Conservation (phyloP, 345 rosid species). For the Arabidopsis suecica region DNA sequence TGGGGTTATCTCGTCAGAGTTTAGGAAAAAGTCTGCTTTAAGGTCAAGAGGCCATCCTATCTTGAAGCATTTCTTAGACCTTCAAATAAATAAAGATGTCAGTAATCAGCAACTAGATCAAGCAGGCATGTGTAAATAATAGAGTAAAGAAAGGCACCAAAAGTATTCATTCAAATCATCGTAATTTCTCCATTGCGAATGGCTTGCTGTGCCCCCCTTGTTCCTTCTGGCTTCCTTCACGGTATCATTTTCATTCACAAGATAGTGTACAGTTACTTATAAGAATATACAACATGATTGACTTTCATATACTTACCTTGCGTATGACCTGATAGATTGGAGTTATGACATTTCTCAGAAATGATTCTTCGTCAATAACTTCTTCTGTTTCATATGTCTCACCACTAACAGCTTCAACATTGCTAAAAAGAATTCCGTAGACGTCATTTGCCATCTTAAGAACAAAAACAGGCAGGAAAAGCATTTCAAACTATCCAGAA, state of each 20-base stretch:
- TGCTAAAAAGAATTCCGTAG: slow-evolving; percentile 56
- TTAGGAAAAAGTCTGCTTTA: slow-evolving; percentile 70
- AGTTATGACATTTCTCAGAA: slow-evolving; percentile 71
- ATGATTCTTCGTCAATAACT: slow-evolving; percentile 71
- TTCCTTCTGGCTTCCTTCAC: slow-evolving; percentile 85
- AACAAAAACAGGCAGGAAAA: slow-evolving; percentile 9
- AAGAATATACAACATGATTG: neutral
- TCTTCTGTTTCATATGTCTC: slow-evolving; percentile 54
- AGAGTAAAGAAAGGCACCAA: slow-evolving; percentile 58
- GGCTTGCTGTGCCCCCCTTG: slow-evolving; percentile 84
- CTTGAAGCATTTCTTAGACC: slow-evolving; percentile 76
- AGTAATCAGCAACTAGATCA: slow-evolving; percentile 28
- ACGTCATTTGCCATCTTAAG: slow-evolving; percentile 82
- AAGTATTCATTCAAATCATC: slow-evolving; percentile 98
- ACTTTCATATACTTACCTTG: slow-evolving; percentile 54
- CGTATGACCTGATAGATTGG: slow-evolving; percentile 81
- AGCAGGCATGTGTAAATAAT: slow-evolving; percentile 12
- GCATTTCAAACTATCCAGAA: slow-evolving; percentile 6
- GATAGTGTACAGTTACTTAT: slow-evolving; percentile 12
- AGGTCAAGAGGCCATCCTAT: slow-evolving; percentile 75
- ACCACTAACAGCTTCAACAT: slow-evolving; percentile 65
- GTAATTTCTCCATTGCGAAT: slow-evolving; percentile 96
- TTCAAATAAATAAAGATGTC: slow-evolving; percentile 37
- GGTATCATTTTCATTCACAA: slow-evolving; percentile 34
- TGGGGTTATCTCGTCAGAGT: slow-evolving; percentile 50